Conservation (phyloP, 169 alveolate species). For the Plasmodium coatneyi region DNA sequence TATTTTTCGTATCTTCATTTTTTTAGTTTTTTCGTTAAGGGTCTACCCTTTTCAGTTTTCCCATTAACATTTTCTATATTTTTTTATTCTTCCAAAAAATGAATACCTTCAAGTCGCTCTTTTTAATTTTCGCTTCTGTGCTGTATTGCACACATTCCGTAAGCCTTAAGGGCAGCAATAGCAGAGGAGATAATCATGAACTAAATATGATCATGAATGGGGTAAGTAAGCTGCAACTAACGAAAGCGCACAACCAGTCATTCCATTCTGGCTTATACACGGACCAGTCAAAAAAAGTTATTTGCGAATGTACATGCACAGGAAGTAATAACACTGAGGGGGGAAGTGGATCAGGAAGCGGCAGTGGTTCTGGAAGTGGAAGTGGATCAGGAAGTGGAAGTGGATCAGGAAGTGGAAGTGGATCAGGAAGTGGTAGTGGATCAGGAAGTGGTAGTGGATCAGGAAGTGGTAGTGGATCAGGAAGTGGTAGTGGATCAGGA, state of each 20-base stretch:
- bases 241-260: neutral
- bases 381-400: neutral
- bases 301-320: conserved; percentile 9
- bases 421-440: neutral
- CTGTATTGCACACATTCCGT: conserved; percentile 6
- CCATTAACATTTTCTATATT: neutral
- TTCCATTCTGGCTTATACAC: neutral
- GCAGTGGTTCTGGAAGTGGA: neutral
- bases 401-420: neutral
- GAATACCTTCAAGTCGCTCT: conserved; percentile 44
- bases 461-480: neutral
- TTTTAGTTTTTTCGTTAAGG: neutral
- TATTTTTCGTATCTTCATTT: neutral
- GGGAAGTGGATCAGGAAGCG: neutral
- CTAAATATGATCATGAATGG: neutral
- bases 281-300: neutral
- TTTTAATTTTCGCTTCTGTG: conserved; percentile 13
- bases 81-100: neutral
- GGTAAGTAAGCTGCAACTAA: neutral
- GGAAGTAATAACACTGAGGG: conserved; percentile 9
- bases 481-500: neutral
- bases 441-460: neutral
- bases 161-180: conserved; percentile 43
- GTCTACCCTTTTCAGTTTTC: neutral
- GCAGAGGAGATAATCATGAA: neutral